A percentile compares a stretch with the other conserved stretches of the same genome.
phyloP scores from a whole-genome alignment of 2,329 filamentous ascomycete species.

The Paracorniculantispora psalliotae region DNA sequence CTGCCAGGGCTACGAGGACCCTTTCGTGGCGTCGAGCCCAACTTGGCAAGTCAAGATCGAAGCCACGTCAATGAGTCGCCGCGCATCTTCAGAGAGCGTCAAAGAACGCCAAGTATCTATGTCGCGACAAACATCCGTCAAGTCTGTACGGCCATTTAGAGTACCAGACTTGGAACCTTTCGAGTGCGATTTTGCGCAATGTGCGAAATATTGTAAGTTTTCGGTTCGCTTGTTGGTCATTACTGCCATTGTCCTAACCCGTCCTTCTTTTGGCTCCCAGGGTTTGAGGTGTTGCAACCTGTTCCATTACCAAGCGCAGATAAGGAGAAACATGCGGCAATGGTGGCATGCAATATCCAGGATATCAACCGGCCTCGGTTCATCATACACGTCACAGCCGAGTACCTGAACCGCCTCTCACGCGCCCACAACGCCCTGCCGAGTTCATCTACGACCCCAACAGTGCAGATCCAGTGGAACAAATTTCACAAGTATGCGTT shows the following conservation, averaged over 20 bases:
- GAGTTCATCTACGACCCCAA: neutral
- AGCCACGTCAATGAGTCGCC: neutral
- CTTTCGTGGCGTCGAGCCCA: neutral
- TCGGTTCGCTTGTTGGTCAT: neutral
- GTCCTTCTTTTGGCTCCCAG: neutral
- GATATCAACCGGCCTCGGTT: slow-evolving; percentile 7
- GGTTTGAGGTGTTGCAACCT: neutral
- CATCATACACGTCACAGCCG: neutral
- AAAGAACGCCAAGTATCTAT: neutral
- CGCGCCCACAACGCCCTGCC: neutral
- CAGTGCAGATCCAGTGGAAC: neutral
- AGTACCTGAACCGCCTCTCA: slow-evolving; percentile 5
- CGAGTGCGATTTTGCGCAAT: slow-evolving; percentile 8
- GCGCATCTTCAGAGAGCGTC: neutral
- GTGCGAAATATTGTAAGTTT: neutral
- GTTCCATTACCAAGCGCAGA: neutral
- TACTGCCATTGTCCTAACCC: neutral
- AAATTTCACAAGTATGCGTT: slow-evolving; percentile 3
- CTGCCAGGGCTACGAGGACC: slow-evolving; percentile 1
- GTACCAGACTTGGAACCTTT: neutral
- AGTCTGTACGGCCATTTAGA: neutral
- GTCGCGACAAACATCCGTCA: neutral
- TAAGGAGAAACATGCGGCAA: neutral
- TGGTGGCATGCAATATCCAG: neutral
- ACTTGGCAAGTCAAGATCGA: neutral